Evolutionary conservation across 176 grass and related monocot genomes (phyloP).

Genomic region (Phragmites australis): DNA sequence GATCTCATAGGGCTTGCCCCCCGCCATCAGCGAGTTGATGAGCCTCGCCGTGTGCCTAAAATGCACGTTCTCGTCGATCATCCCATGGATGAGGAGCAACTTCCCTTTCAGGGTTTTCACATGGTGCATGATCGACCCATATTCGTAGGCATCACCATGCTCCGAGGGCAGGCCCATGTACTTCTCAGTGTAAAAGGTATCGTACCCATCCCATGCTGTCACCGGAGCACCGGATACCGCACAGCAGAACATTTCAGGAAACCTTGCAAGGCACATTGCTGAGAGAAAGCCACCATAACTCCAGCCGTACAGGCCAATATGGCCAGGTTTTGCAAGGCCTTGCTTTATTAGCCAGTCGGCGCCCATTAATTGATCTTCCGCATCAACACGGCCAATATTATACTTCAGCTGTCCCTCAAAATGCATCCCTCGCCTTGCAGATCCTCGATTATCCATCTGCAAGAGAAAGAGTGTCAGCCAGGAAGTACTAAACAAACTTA

Average conservation of each 20-base stretch:
- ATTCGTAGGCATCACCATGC: slow-evolving; percentile 67
- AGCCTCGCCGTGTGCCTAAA: slow-evolving; percentile 95
- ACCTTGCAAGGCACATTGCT: slow-evolving; percentile 88
- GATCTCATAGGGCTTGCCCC: slow-evolving; percentile 84
- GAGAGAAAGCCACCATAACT: slow-evolving; percentile 96
- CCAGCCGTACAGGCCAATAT: slow-evolving; percentile 97
- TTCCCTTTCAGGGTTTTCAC: slow-evolving; percentile 73
- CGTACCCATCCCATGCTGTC: slow-evolving; percentile 93
- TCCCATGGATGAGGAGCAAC: slow-evolving; percentile 89
- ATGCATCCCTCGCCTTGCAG: slow-evolving; percentile 75
- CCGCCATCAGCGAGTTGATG: slow-evolving; percentile 73
- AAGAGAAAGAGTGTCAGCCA: slow-evolving; percentile 8
- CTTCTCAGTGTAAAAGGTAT: slow-evolving; percentile 97
- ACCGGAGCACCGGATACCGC: slow-evolving; percentile 95
- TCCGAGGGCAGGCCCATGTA: slow-evolving; percentile 80
- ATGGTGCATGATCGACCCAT: slow-evolving; percentile 90
- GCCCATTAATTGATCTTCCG: slow-evolving; percentile 87
- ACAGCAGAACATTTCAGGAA: slow-evolving; percentile 70
- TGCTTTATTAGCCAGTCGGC: slow-evolving; percentile 86
- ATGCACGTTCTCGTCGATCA: slow-evolving; percentile 99
- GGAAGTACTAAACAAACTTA: neutral
- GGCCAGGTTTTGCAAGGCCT: slow-evolving; percentile 81
- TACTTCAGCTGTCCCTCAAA: slow-evolving; percentile 92
- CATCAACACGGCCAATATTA: slow-evolving; percentile 75
- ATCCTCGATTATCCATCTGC: slow-evolving; percentile 96